These are phyloP conservation scores for Rhytidhysteron rufulum DNA, from an alignment of 2,329 filamentous ascomycete species.

Conservation along the genomic window DNA sequence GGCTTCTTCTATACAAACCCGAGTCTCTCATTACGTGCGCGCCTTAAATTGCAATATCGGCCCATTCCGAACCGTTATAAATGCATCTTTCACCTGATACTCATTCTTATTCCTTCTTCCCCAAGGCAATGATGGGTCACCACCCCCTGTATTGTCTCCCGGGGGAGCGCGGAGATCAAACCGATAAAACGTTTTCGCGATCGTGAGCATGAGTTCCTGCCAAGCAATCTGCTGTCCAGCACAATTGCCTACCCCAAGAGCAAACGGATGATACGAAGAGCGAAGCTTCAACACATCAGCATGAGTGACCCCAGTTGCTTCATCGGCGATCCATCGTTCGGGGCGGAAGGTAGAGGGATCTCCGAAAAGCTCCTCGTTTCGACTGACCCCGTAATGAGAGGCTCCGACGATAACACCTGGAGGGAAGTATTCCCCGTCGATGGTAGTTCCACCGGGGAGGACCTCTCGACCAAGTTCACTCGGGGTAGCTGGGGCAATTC, in stretches of 20 bases:
- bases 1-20: too few species aligned
- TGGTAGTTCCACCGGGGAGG: conserved; percentile 13
- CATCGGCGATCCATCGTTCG: conserved; percentile 16
- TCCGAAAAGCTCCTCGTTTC: conserved; percentile 15
- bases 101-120: conserved; percentile 5
- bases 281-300: conserved; percentile 10
- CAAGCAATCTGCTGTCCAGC: conserved; percentile 20
- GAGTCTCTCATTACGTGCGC: too few species aligned
- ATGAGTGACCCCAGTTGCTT: conserved; percentile 6
- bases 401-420: conserved; percentile 15
- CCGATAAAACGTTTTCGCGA: conserved; percentile 14
- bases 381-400: conserved; percentile 13
- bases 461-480: conserved; percentile 13
- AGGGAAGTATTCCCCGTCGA: conserved; percentile 15
- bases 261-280: conserved; percentile 14
- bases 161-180: conserved; percentile 12
- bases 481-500: conserved; percentile 11
- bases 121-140: conserved; percentile 3
- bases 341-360: conserved; percentile 13
- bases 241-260: conserved; percentile 18
- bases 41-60: conserved; percentile 21
- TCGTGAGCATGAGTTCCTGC: conserved; percentile 11
- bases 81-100: conserved; percentile 8
- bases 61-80: conserved; percentile 19
- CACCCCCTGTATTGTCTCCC: conserved; percentile 5